Evolutionary conservation across 148 eudicot species (phyloP).

Genomic region (Pouteria glomerata): DNA sequence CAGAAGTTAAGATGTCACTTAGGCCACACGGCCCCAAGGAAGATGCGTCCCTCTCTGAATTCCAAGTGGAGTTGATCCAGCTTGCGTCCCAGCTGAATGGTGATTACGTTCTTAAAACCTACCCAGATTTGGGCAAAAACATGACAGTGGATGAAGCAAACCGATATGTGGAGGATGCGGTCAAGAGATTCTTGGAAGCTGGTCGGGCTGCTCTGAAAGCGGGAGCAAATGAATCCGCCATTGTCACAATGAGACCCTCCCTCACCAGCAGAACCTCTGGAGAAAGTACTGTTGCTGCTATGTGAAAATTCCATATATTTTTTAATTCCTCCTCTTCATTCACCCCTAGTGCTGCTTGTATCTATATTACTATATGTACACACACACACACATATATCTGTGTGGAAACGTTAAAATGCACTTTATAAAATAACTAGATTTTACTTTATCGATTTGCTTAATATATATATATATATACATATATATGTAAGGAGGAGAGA

Average conservation of each 20-base stretch:
- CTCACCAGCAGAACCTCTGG: constrained; percentile 66
- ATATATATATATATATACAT: too few relatives aligned
- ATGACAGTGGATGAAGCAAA: constrained; percentile 71
- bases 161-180: constrained; percentile 69
- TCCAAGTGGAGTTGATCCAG: constrained; percentile 73
- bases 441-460: too few relatives aligned
- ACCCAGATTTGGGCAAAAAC: constrained; percentile 69
- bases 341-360: too few relatives aligned
- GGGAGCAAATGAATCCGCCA: constrained; percentile 88
- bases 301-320: too few relatives aligned
- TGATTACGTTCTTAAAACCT: constrained; percentile 62
- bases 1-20: constrained; percentile 56
- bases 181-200: constrained; percentile 69
- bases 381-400: too few relatives aligned
- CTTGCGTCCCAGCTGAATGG: constrained; percentile 87
- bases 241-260: constrained; percentile 88
- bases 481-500: too few relatives aligned
- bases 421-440: too few relatives aligned
- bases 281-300: constrained; percentile 24
- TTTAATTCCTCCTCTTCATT: too few relatives aligned
- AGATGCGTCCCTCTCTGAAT: constrained; percentile 65
- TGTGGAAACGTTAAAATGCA: too few relatives aligned
- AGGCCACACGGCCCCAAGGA: constrained; percentile 75
- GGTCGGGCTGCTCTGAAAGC: constrained; percentile 82
- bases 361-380: too few relatives aligned